phyloP scores from a whole-genome alignment of 805 yeast species.

The Ogataea pilisensis region DNA sequence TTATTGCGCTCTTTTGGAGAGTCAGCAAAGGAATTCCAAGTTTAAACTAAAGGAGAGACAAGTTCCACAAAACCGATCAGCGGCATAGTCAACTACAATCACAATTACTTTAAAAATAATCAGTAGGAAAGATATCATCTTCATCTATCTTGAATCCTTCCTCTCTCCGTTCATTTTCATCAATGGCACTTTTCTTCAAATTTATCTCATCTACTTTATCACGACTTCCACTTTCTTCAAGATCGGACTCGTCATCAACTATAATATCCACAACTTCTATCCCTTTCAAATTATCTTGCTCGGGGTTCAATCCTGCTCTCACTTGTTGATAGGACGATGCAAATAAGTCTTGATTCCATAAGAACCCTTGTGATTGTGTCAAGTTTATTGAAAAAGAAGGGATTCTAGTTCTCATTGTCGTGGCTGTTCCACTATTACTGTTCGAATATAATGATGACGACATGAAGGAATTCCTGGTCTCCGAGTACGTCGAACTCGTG shows the following conservation, averaged over 20 bases:
- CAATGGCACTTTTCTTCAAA: too few species aligned
- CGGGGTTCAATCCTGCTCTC: conserved; percentile 32
- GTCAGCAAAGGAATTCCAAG: too few species aligned
- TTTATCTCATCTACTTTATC: conserved; percentile 5
- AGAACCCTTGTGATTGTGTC: conserved; percentile 67
- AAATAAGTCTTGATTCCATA: conserved; percentile 74
- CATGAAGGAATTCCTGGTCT: neutral
- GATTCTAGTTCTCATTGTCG: conserved; percentile 15
- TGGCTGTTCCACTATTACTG: neutral
- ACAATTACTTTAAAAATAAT: too few species aligned
- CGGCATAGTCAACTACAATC: too few species aligned
- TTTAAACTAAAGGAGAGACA: too few species aligned
- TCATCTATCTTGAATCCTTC: conserved; percentile 7
- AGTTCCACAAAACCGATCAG: too few species aligned
- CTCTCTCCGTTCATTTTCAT: neutral
- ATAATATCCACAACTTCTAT: conserved; percentile 26
- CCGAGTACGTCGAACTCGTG: neutral
- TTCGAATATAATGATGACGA: neutral
- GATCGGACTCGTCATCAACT: conserved; percentile 13
- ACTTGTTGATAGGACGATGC: conserved; percentile 67
- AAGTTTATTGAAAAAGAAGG: conserved; percentile 42
- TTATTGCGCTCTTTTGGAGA: too few species aligned
- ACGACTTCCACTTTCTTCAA: conserved; percentile 6
- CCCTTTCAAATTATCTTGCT: conserved; percentile 15
- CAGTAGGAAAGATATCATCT: conserved; percentile 13